Percentiles rank a stretch among this genome's conserved stretches.
These are phyloP conservation scores for Camelina hispida DNA, from an alignment of 345 rosid species.

Conservation along the genomic window DNA sequence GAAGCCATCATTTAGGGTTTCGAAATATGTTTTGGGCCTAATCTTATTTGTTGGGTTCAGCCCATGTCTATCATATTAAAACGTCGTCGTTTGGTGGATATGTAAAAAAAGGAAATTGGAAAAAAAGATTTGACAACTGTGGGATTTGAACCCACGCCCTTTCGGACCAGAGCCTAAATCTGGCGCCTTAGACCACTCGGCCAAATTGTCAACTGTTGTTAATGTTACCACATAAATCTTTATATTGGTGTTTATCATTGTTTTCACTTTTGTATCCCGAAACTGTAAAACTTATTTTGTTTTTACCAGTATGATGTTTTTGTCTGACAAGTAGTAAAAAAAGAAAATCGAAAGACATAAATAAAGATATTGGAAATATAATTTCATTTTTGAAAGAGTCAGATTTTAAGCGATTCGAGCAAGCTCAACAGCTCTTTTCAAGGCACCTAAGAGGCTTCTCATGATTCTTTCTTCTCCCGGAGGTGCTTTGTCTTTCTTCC, in stretches of 20 bases:
- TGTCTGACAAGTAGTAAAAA: not conserved
- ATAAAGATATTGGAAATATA: not conserved
- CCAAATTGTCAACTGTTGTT: slow-evolving; percentile 99
- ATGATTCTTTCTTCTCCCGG: slow-evolving; percentile 94
- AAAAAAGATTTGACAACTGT: slow-evolving; percentile 62
- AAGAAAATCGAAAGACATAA: not conserved
- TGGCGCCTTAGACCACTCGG: slow-evolving; percentile 99
- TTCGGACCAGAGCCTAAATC: slow-evolving; percentile 99
- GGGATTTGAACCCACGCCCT: slow-evolving; percentile 99
- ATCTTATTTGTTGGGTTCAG: not conserved
- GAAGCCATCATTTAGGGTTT: slow-evolving; percentile 29
- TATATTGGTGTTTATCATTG: no score
- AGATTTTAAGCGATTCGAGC: slow-evolving; percentile 48
- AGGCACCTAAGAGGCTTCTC: slow-evolving; percentile 89
- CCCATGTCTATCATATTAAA: no score
- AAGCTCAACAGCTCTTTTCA: slow-evolving; percentile 69
- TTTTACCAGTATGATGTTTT: no score
- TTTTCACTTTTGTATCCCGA: no score
- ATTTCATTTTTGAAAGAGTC: not conserved
- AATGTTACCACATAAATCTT: no score
- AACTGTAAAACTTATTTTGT: no score
- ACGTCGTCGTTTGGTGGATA: no score
- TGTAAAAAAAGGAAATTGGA: no score
- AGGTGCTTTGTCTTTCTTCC: slow-evolving; percentile 63
- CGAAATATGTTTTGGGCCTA: not conserved